These are phyloP conservation scores for Pontederia crassipes DNA, from an alignment of 176 grass and related monocot species.

Conservation along the genomic window DNA sequence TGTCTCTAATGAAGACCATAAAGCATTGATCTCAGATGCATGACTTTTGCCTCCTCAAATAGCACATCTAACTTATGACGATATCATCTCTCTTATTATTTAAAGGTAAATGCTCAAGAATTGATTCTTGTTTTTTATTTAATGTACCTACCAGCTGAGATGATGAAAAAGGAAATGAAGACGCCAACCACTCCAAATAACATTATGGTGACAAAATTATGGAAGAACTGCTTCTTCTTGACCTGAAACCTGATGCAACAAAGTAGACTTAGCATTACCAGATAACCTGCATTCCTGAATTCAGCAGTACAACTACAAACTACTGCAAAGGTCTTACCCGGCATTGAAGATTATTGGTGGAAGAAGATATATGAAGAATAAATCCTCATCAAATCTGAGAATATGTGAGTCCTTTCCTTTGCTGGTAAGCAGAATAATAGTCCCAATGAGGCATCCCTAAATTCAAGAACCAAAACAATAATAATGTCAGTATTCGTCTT, in stretches of 20 bases:
- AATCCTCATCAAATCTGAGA: conserved; percentile 72
- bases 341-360: conserved; percentile 95
- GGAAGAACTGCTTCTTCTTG: conserved; percentile 97
- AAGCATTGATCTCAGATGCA: no score
- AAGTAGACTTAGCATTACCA: background rate
- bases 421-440: conserved; percentile 48
- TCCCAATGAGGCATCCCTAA: conserved; percentile 58
- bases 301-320: background rate
- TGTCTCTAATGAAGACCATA: no score
- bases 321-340: conserved; percentile 26
- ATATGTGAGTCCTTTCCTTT: conserved; percentile 62
- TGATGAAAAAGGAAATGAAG: conserved; percentile 70
- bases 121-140: no score
- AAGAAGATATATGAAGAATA: conserved; percentile 91
- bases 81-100: no score
- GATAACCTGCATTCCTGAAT: background rate
- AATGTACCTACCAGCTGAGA: conserved; percentile 41
- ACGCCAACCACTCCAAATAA: conserved; percentile 67
- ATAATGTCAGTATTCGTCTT: no score
- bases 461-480: background rate
- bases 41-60: no score
- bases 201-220: conserved; percentile 91
- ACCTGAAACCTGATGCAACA: conserved; percentile 58
- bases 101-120: no score
- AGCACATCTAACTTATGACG: no score